Conservation (phyloP, 805 yeast species). For the Torulaspora gathmanii region DNA sequence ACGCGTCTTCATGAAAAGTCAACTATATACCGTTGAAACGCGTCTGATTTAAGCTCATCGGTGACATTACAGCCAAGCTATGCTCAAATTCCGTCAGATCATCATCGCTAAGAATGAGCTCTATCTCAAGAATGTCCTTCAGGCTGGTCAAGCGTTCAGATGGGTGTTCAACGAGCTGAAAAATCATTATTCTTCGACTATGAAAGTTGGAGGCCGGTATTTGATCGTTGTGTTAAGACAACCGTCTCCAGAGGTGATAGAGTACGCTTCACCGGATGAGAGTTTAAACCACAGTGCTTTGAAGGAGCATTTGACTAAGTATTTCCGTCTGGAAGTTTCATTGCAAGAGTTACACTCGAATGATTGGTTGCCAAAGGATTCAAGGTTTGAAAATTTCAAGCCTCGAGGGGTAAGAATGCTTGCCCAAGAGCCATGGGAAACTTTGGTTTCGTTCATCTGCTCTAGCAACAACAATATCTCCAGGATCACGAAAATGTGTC, state of each 20-base stretch:
- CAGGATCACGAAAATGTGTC: conserved; percentile 90
- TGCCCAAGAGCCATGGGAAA: conserved; percentile 97
- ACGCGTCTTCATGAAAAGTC: conserved; percentile 3
- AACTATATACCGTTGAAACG: neutral
- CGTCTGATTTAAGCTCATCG: neutral
- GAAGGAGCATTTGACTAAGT: conserved; percentile 50
- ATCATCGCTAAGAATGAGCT: conserved; percentile 18
- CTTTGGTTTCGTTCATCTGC: conserved; percentile 82
- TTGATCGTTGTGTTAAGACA: conserved; percentile 65
- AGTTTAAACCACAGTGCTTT: conserved; percentile 33
- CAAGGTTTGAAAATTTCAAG: conserved; percentile 40
- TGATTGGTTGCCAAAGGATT: conserved; percentile 59
- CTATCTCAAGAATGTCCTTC: conserved; percentile 47
- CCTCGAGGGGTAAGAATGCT: conserved; percentile 72
- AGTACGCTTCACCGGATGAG: conserved; percentile 46
- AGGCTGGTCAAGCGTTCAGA: conserved; percentile 36
- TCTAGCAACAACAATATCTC: conserved; percentile 95
- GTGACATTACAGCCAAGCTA: neutral
- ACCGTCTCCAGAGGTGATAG: conserved; percentile 42
- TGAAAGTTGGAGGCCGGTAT: conserved; percentile 36
- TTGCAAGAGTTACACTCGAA: conserved; percentile 46
- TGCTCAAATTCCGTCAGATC: conserved; percentile 15
- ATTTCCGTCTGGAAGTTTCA: conserved; percentile 62
- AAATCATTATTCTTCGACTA: conserved; percentile 24
- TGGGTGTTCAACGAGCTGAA: conserved; percentile 27